phyloP scores from a whole-genome alignment of 2,329 filamentous ascomycete species.

The Talaromyces albobiverticillius region DNA sequence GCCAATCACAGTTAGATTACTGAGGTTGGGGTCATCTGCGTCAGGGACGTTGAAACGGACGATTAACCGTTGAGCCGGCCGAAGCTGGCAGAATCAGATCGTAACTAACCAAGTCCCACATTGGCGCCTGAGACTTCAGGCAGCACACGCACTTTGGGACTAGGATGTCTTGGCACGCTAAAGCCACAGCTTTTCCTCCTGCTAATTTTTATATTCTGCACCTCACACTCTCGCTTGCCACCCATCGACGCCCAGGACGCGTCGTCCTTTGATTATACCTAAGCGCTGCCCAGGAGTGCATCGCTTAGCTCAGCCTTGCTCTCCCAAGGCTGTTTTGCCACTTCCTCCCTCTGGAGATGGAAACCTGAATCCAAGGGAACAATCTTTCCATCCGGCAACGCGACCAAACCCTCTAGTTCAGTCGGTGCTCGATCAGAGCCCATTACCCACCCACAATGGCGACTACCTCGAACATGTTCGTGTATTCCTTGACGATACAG shows the following conservation, averaged over 20 bases:
- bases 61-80: conserved; percentile 3
- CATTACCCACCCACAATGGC: conserved; percentile 65
- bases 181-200: conserved; percentile 14
- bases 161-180: conserved; percentile 13
- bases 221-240: conserved; percentile 1
- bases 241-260: conserved; percentile 10
- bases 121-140: conserved; percentile 7
- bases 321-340: conserved; percentile 24
- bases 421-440: conserved; percentile 11
- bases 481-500: conserved; percentile 96
- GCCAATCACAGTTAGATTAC: neutral
- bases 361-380: conserved; percentile 29
- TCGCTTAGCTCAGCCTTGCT: neutral
- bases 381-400: conserved; percentile 20
- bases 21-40: neutral
- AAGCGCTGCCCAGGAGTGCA: neutral
- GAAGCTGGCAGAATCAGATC: conserved; percentile 39
- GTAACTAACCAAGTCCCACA: conserved; percentile 13
- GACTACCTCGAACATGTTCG: conserved; percentile 96
- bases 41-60: neutral
- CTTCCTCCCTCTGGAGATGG: conserved; percentile 32
- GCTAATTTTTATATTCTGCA: conserved; percentile 1
- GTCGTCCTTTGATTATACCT: conserved; percentile 20
- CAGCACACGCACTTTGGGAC: too few species aligned
- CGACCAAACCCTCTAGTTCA: conserved; percentile 7